Evolutionary conservation across 306 rosid genomes (phyloP).

Genomic region (Herpetospermum pedunculosum): DNA sequence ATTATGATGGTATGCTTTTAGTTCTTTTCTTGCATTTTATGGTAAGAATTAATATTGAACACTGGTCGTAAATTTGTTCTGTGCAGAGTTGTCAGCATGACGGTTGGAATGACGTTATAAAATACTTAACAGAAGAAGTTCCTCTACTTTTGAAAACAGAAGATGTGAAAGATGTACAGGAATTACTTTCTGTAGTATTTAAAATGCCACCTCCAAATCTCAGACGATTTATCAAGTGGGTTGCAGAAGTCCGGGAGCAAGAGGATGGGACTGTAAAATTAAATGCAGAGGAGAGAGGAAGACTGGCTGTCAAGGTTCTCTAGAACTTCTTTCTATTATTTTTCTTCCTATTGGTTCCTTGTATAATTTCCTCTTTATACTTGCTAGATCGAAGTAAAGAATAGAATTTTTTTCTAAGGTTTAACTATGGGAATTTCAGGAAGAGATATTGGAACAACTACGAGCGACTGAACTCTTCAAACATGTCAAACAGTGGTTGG

Average conservation of each 20-base stretch:
- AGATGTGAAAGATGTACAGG: conserved; percentile 46
- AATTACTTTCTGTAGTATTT: conserved; percentile 43
- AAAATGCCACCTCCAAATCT: conserved; percentile 63
- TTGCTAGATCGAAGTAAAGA: not conserved
- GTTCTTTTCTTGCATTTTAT: not conserved
- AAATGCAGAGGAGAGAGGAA: conserved; percentile 77
- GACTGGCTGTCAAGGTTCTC: conserved; percentile 67
- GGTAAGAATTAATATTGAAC: not conserved
- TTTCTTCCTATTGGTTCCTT: not conserved
- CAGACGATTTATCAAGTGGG: conserved; percentile 63
- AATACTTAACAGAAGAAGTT: conserved; percentile 56
- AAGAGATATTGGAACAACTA: conserved; percentile 54
- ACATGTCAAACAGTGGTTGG: conserved; percentile 46
- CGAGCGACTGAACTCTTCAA: conserved; percentile 53
- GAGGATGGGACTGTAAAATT: conserved; percentile 63
- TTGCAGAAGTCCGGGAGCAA: conserved; percentile 88
- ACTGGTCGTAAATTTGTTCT: conserved; percentile 16
- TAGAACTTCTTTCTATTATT: not conserved
- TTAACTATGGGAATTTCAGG: conserved; percentile 44
- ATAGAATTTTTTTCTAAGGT: not conserved
- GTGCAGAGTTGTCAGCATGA: conserved; percentile 89
- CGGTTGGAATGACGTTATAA: conserved; percentile 54
- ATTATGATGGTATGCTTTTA: too few relatives aligned
- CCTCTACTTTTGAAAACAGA: conserved; percentile 50
- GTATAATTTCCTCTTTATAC: not conserved